These are phyloP conservation scores for Schizophyllum commune DNA, from an alignment of 1,284 basidiomycete genomes.

Conservation along the genomic window DNA sequence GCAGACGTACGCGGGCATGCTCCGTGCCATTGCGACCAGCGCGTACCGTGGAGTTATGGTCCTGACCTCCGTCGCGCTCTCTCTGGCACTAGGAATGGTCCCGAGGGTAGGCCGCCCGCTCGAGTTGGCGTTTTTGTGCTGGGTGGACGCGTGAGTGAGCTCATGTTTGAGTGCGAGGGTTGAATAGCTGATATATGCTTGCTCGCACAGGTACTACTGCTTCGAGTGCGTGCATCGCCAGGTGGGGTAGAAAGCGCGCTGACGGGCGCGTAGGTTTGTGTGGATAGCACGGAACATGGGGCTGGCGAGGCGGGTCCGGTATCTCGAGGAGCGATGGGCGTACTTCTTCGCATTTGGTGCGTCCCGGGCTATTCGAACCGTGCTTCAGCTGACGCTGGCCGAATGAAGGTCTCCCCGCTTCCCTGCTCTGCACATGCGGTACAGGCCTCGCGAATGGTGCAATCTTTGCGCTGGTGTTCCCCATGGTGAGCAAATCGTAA, in stretches of 20 bases:
- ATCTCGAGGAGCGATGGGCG: constrained; percentile 80
- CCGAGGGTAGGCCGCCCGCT: constrained; percentile 54
- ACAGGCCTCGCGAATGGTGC: constrained; percentile 68
- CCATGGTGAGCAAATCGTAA: constrained; percentile 38
- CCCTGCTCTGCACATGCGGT: constrained; percentile 62
- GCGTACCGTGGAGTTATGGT: constrained; percentile 77
- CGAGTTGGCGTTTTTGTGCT: constrained; percentile 70
- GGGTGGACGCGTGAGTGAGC: constrained; percentile 71
- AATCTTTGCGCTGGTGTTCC: constrained; percentile 72
- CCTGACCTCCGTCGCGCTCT: constrained; percentile 63
- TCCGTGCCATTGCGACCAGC: constrained; percentile 66
- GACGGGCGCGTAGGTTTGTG: constrained; percentile 46
- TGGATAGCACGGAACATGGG: constrained; percentile 71
- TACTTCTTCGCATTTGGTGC: constrained; percentile 77
- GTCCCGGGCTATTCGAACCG: constrained; percentile 12
- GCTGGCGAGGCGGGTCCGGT: constrained; percentile 56
- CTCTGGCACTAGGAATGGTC: constrained; percentile 53
- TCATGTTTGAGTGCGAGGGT: not conserved
- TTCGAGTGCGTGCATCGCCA: constrained; percentile 57
- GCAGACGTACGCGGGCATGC: constrained; percentile 59
- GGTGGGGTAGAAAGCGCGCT: not conserved
- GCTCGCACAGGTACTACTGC: constrained; percentile 64
- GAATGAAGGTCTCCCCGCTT: constrained; percentile 49
- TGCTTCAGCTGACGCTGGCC: constrained; percentile 1
- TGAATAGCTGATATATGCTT: constrained; percentile 3